phyloP scores from a whole-genome alignment of 108 stramenopile species.

The Cylindrotheca fusiformis region DNA sequence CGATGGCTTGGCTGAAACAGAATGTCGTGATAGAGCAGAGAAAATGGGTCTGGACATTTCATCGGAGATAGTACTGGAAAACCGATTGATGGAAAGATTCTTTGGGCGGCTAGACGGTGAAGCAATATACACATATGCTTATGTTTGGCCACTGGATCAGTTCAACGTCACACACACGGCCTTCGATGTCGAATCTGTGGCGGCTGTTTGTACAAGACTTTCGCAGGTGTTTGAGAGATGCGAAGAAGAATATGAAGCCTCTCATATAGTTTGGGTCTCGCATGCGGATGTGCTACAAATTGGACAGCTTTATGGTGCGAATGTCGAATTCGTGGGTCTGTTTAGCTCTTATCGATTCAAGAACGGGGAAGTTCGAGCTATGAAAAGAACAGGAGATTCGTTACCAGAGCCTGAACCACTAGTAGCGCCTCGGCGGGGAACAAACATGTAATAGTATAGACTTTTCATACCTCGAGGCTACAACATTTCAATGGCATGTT shows the following conservation, averaged over 20 bases:
- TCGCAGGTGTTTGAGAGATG: conserved; percentile 49
- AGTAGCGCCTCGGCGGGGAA: conserved; percentile 45
- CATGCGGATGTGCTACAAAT: conserved; percentile 88
- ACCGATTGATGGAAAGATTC: conserved; percentile 76
- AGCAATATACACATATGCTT: conserved; percentile 60
- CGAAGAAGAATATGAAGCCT: conserved; percentile 31
- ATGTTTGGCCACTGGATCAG: conserved; percentile 81
- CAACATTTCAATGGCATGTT: too few relatives aligned
- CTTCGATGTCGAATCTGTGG: conserved; percentile 81
- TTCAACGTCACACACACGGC: conserved; percentile 69
- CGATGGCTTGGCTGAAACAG: conserved; percentile 24
- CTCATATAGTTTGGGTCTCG: conserved; percentile 58
- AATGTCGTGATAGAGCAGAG: conserved; percentile 15
- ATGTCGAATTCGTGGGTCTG: conserved; percentile 50
- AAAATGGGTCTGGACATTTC: conserved; percentile 47
- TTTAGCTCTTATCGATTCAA: conserved; percentile 79
- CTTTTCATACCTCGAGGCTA: too few relatives aligned
- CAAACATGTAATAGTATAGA: conserved; percentile 15
- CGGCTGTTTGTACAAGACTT: conserved; percentile 74
- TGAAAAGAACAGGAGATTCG: conserved; percentile 42
- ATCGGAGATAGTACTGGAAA: conserved; percentile 42
- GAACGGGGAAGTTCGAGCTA: conserved; percentile 79
- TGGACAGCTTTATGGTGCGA: conserved; percentile 72
- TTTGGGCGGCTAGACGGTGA: conserved; percentile 77
- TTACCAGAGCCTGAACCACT: conserved; percentile 47